These are phyloP conservation scores for Lichina pygmaea DNA, from an alignment of 495 filamentous ascomycete species.

Conservation along the genomic window DNA sequence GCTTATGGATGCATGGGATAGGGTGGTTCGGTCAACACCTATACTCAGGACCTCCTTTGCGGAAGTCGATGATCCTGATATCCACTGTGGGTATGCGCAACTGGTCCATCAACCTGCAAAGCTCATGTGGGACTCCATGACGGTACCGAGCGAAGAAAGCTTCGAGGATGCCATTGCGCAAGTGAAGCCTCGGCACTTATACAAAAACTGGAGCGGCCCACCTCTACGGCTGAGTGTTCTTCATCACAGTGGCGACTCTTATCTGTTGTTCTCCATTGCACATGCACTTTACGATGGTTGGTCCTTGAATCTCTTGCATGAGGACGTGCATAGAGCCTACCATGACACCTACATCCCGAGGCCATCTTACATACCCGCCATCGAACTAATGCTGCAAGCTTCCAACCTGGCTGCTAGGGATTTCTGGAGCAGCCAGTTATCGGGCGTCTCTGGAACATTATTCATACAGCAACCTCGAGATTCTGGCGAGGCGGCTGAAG, in stretches of 20 bases:
- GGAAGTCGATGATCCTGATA: constrained; percentile 26
- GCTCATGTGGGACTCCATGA: background rate
- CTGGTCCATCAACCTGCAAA: constrained; percentile 17
- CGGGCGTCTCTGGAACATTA: constrained; percentile 16
- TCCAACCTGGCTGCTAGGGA: constrained; percentile 13
- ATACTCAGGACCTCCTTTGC: constrained; percentile 54
- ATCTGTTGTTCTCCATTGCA: constrained; percentile 41
- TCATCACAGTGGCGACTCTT: constrained; percentile 12
- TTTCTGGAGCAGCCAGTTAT: constrained; percentile 35
- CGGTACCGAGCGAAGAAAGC: background rate
- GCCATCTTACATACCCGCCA: constrained; percentile 17
- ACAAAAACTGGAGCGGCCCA: background rate
- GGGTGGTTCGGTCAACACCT: constrained; percentile 27
- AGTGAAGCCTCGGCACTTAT: no score
- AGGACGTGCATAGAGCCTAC: constrained; percentile 35
- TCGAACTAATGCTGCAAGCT: constrained; percentile 17
- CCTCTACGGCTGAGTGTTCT: constrained; percentile 4
- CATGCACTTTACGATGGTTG: constrained; percentile 64
- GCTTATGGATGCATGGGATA: constrained; percentile 31
- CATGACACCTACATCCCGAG: constrained; percentile 13
- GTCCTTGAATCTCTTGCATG: constrained; percentile 37
- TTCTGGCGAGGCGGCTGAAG: background rate
- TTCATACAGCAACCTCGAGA: constrained; percentile 6
- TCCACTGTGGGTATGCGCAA: constrained; percentile 33
- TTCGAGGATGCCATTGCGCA: background rate